Percentiles rank a stretch among this genome's conserved stretches.
These are phyloP conservation scores for Acmispon strigosus DNA, from an alignment of 306 rosid genomes.

Conservation along the genomic window DNA sequence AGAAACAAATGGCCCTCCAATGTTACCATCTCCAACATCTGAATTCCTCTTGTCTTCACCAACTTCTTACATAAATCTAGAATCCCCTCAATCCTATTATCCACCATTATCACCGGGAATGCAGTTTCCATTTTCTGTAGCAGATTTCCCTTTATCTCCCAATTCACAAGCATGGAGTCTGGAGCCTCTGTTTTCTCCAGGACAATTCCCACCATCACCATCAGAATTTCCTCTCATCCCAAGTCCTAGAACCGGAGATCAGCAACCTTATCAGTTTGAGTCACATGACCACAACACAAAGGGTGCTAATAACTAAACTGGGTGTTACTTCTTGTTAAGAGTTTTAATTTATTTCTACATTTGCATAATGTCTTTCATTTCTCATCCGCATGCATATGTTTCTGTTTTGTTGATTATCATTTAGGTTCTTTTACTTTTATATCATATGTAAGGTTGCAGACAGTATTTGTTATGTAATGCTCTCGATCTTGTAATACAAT, in stretches of 20 bases:
- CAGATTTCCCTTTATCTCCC: slow-evolving; percentile 59
- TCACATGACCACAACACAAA: no score
- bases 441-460: no score
- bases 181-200: slow-evolving; percentile 61
- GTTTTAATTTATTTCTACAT: neutral
- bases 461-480: no score
- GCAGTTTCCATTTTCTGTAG: slow-evolving; percentile 41
- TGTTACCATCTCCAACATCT: slow-evolving; percentile 63
- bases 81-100: slow-evolving; percentile 30
- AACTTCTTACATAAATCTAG: slow-evolving; percentile 37
- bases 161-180: slow-evolving; percentile 61
- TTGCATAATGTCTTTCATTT: neutral
- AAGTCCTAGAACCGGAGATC: slow-evolving; percentile 63
- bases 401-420: slow-evolving; percentile 14
- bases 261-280: neutral
- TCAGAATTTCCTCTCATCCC: slow-evolving; percentile 47
- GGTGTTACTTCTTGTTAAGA: no score
- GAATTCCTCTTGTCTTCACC: slow-evolving; percentile 76
- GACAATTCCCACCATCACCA: slow-evolving; percentile 60
- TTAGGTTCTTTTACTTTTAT: slow-evolving; percentile 18
- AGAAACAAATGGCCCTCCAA: slow-evolving; percentile 33
- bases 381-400: slow-evolving; percentile 7
- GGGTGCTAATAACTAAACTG: no score
- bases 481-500: no score
- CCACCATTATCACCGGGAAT: slow-evolving; percentile 60